A percentile compares a stretch with the other conserved stretches of the same genome.
Evolutionary conservation across 1,284 basidiomycete genomes (phyloP).

Genomic region (Microbotryomycetes sp.): DNA sequence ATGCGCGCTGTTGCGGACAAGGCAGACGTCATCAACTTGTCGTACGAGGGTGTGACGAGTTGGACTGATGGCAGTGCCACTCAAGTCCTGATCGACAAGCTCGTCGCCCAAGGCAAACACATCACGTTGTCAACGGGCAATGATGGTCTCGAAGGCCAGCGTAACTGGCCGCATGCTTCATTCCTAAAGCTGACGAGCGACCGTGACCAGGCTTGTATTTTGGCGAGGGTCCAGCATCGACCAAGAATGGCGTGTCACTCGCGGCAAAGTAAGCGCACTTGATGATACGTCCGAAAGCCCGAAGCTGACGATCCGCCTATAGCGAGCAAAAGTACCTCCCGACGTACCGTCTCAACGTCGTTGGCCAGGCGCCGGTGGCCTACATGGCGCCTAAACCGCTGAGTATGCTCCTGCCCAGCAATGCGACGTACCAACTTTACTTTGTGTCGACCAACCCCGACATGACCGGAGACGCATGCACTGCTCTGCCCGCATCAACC

Average conservation of each 20-base stretch:
- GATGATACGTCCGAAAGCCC: rapidly evolving
- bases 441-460: constrained; percentile 36
- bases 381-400: constrained; percentile 28
- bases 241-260: constrained; percentile 2
- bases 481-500: constrained; percentile 49
- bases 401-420: too few relatives aligned
- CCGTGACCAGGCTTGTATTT: constrained; percentile 16
- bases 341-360: constrained; percentile 33
- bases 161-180: not conserved
- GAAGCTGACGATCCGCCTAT: not conserved
- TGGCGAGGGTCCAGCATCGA: constrained; percentile 14
- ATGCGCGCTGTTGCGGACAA: constrained; percentile 11
- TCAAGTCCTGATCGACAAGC: constrained; percentile 15
- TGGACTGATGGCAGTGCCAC: constrained; percentile 18
- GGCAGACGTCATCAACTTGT: constrained; percentile 22
- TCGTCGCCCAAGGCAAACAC: constrained; percentile 7
- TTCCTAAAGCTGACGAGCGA: not conserved
- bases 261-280: constrained; percentile 8
- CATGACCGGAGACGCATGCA: constrained; percentile 50
- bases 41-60: constrained; percentile 13
- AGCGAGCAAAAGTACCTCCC: constrained; percentile 14
- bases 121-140: constrained; percentile 20
- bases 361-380: constrained; percentile 36
- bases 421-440: constrained; percentile 35
- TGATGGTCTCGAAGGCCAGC: constrained; percentile 22